Base-by-base conservation (phyloP, 1,139 yeast genomes). In the Magnusiomyces suaveolens region DNA sequence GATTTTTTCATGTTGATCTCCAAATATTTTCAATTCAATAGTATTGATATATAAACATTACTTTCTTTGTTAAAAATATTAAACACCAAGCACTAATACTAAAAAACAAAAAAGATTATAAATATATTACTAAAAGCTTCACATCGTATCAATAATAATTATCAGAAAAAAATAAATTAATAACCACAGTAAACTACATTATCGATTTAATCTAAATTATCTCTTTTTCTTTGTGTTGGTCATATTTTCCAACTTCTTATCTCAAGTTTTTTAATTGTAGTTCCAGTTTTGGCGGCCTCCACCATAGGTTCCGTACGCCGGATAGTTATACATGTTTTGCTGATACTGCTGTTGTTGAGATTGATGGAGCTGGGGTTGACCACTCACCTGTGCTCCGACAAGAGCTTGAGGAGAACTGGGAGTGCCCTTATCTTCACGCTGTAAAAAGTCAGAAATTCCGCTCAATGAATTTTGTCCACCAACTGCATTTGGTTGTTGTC, bases 371-470 rank as follows among this genome's bases (percentile, higher is more conserved):
- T 55, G 65, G 24, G 57, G 53, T 50, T 52, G 56, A 54, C 60
- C 51, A 46, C 59, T 54, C 43, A 51, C 47, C 50, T 47, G 55
- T 18, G 55, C 52, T 33, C 51, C 60, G 18, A 54, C 56, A 43
- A 58, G 54, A 32, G 58, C 49, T 50, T 63, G 63, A 20, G 65
- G 64, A 32, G 67, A 61, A 18, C 62, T 64, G 52, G 60, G 62
- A 18, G 60, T 54, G 32, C 54, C 60, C 57, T 64, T 60, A 47
- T 66, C 70, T n/a, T 64, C 67, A 18, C 68, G 60, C 57, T 67
- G 70, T 61, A 68, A 56, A 57, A 67, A 68, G 54, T 67, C 71
- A 18, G 67, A 62, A 52, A 67, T 67, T 21, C 69, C 69, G 41
- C 63, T 62, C 54, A 67, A 55, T 38, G 58, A 56, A 51, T 53